These are phyloP conservation scores for Xerocomellus dryophilus DNA, from an alignment of 768 basidiomycete species.

Conservation along the genomic window DNA sequence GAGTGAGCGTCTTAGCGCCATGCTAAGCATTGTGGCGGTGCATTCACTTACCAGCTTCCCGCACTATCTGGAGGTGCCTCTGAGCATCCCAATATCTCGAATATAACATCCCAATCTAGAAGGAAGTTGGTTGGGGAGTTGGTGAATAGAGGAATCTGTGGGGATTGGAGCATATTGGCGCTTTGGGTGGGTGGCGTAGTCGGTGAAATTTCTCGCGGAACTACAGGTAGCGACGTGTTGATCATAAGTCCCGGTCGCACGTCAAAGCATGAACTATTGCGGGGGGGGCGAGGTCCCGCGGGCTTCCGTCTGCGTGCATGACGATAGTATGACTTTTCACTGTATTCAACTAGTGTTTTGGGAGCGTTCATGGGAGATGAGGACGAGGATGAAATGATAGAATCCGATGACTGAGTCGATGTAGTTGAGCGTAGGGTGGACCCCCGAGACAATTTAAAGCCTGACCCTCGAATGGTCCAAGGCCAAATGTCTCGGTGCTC, in stretches of 20 bases:
- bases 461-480: constrained; percentile 11
- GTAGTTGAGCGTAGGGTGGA: constrained; percentile 16
- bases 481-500: constrained; percentile 19
- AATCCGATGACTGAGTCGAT: constrained; percentile 15
- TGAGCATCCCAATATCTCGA: constrained; percentile 26
- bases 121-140: constrained; percentile 18
- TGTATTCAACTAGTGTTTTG: constrained; percentile 3
- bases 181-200: neutral
- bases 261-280: constrained; percentile 1
- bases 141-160: constrained; percentile 3
- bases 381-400: constrained; percentile 10
- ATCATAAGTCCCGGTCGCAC: constrained; percentile 17
- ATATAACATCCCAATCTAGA: constrained; percentile 33
- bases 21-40: neutral
- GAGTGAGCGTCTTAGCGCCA: neutral
- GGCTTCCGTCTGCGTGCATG: constrained; percentile 23
- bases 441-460: constrained; percentile 9
- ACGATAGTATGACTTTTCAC: neutral
- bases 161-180: neutral
- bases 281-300: constrained; percentile 27
- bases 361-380: constrained; percentile 10
- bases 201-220: constrained; percentile 3
- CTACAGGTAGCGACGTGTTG: constrained; percentile 11
- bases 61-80: neutral
- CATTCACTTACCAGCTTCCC: constrained; percentile 13